A percentile compares a stretch with the other conserved stretches of the same genome.
Evolutionary conservation across 768 basidiomycete species (phyloP).

Genomic region (Thelephora aurantiotincta): DNA sequence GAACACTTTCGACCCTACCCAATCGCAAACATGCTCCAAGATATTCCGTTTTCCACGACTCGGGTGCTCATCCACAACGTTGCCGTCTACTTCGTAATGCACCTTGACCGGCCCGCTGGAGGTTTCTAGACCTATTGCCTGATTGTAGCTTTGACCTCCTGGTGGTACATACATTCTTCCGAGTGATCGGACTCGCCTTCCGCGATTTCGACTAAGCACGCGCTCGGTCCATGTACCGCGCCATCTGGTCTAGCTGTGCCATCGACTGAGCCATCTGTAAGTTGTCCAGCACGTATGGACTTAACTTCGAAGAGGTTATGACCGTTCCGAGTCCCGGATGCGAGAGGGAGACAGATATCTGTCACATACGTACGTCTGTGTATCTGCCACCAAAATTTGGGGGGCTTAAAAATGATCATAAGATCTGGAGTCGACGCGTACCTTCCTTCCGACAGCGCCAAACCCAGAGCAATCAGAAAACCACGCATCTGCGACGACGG

Average conservation of each 20-base stretch:
- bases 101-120: slow-evolving; percentile 25
- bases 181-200: too few relatives aligned
- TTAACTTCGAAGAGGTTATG: slow-evolving; percentile 45
- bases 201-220: too few relatives aligned
- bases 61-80: slow-evolving; percentile 48
- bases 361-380: slow-evolving; percentile 49
- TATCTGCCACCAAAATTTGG: slow-evolving; percentile 8
- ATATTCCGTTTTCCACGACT: slow-evolving; percentile 52
- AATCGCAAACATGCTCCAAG: slow-evolving; percentile 56
- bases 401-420: slow-evolving; percentile 12
- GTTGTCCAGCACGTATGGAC: too few relatives aligned
- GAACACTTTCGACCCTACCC: too few relatives aligned
- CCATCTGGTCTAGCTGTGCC: too few relatives aligned
- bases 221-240: too few relatives aligned
- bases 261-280: too few relatives aligned
- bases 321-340: slow-evolving; percentile 36
- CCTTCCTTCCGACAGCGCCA: not conserved
- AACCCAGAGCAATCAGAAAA: not conserved
- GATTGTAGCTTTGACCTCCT: too few relatives aligned
- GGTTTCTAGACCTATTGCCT: too few relatives aligned
- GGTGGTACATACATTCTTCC: too few relatives aligned
- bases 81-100: slow-evolving; percentile 55
- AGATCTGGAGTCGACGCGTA: slow-evolving; percentile 17
- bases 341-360: slow-evolving; percentile 37
- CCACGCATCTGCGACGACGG: slow-evolving; percentile 12